phyloP scores from a whole-genome alignment of 345 rosid genomes.

The Punica granatum region DNA sequence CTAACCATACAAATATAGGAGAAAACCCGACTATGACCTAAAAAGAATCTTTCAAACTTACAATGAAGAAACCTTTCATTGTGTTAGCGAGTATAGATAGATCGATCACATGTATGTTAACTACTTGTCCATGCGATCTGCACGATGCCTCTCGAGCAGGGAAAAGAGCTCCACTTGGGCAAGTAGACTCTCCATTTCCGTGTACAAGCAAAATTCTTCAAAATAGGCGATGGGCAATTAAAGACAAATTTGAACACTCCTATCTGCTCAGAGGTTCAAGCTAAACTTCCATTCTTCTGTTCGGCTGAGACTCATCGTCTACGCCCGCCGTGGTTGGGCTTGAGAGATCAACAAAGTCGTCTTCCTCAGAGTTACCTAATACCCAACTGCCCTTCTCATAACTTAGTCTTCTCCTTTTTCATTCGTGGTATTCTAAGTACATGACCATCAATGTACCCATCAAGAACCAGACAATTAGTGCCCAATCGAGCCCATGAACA shows the following conservation, averaged over 20 bases:
- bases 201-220: background rate
- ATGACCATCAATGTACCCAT: conserved; percentile 34
- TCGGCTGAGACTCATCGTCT: conserved; percentile 32
- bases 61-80: conserved; percentile 5
- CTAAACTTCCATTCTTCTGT: conserved; percentile 76
- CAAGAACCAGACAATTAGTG: conserved; percentile 62
- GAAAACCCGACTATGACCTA: conserved; percentile 4
- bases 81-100: conserved; percentile 7
- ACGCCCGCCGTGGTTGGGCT: conserved; percentile 33
- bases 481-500: conserved; percentile 66
- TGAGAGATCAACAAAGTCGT: conserved; percentile 68
- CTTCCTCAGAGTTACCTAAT: conserved; percentile 70
- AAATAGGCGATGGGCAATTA: conserved; percentile 1
- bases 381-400: conserved; percentile 71
- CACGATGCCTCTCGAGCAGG: background rate
- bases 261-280: conserved; percentile 75
- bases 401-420: conserved; percentile 34
- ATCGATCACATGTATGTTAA: background rate
- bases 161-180: conserved; percentile 4
- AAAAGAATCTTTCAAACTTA: background rate
- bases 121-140: background rate
- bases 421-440: conserved; percentile 60
- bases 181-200: background rate
- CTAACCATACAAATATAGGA: conserved; percentile 8
- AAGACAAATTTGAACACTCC: conserved; percentile 13